Percentiles rank a stretch among this genome's conserved stretches.
Conservation (phyloP, 768 basidiomycete genomes). For the button mushroom (Agaricus bisporus) region DNA sequence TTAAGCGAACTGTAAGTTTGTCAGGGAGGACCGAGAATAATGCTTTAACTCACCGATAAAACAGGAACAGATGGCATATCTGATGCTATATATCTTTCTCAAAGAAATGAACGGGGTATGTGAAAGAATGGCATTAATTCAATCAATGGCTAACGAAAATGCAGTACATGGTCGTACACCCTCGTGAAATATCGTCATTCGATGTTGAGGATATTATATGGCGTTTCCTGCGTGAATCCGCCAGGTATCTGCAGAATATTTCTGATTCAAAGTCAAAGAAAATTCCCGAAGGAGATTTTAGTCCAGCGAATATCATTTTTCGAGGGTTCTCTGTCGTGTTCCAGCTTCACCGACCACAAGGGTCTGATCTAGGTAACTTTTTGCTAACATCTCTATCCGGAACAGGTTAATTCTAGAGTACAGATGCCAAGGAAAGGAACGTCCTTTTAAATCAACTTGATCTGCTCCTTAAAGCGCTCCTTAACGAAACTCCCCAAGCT, state of each 20-base stretch:
- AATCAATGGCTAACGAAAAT: neutral
- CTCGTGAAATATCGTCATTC: neutral
- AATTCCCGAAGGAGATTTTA: no score
- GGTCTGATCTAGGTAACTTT: neutral
- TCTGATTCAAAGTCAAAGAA: no score
- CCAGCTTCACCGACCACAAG: slow-evolving; percentile 1
- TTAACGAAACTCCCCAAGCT: neutral
- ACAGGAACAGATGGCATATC: neutral
- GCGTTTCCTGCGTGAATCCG: neutral
- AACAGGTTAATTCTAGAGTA: neutral
- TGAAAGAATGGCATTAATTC: neutral
- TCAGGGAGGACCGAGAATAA: neutral
- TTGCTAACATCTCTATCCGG: neutral
- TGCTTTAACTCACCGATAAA: neutral
- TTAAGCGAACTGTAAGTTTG: neutral
- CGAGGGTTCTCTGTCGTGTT: neutral
- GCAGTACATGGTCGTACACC: neutral
- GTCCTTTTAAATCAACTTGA: neutral
- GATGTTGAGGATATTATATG: neutral
- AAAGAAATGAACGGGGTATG: neutral
- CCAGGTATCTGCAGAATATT: neutral
- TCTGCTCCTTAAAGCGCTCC: neutral
- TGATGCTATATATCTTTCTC: neutral
- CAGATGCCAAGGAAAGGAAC: neutral
- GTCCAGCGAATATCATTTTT: neutral